These are phyloP conservation scores for Coelastrella sp. DNA, from an alignment of 139 green algal genomes.

Conservation along the genomic window DNA sequence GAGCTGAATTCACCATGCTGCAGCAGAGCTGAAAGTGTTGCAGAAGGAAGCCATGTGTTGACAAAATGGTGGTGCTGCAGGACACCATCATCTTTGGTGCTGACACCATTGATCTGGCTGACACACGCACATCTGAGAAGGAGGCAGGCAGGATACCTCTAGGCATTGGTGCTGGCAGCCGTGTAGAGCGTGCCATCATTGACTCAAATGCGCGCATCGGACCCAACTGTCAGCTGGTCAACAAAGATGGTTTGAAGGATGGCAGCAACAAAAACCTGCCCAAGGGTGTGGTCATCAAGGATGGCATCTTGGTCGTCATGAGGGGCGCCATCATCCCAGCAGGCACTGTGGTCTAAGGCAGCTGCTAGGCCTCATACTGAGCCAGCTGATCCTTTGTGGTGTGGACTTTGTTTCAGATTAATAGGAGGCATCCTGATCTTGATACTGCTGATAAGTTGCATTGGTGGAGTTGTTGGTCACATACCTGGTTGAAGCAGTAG, in stretches of 20 bases:
- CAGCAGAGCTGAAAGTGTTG: too few relatives aligned
- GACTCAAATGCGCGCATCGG: slow-evolving; percentile 97
- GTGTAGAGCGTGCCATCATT: slow-evolving; percentile 85
- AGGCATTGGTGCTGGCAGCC: slow-evolving; percentile 74
- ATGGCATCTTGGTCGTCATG: slow-evolving; percentile 43
- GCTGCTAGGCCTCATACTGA: not conserved
- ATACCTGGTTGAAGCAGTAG: too few relatives aligned
- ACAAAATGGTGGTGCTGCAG: slow-evolving; percentile 8
- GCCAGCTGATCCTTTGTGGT: not conserved
- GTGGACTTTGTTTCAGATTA: not conserved
- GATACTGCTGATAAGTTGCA: not conserved
- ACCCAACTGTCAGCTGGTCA: slow-evolving; percentile 83
- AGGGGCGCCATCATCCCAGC: slow-evolving; percentile 25
- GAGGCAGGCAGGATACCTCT: slow-evolving; percentile 12
- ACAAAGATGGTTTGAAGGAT: slow-evolving; percentile 66
- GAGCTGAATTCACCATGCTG: not conserved
- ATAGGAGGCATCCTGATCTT: not conserved
- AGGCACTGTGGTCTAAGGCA: slow-evolving; percentile 33
- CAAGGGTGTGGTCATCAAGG: slow-evolving; percentile 34
- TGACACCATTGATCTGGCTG: slow-evolving; percentile 71
- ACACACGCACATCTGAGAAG: not conserved
- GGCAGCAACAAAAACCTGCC: slow-evolving; percentile 27
- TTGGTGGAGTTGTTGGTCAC: too few relatives aligned
- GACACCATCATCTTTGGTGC: slow-evolving; percentile 72
- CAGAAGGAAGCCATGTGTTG: not conserved